Evolutionary conservation across 495 filamentous ascomycete genomes (phyloP).

Genomic region (Rostrohypoxylon terebratum): DNA sequence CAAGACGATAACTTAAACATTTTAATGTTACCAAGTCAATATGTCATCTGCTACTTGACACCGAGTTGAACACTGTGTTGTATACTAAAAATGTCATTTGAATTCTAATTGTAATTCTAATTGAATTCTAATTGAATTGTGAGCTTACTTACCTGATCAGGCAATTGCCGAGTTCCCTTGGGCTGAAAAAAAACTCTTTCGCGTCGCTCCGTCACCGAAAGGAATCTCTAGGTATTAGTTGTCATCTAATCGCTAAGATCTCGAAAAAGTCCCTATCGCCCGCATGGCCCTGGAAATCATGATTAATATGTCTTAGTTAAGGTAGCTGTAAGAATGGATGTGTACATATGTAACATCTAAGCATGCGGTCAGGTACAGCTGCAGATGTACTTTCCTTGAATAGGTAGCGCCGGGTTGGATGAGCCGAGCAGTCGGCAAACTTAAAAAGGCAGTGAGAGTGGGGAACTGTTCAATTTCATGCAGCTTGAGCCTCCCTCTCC

Average conservation of each 20-base stretch:
- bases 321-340: conserved; percentile 6
- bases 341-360: conserved; percentile 21
- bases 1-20: not conserved
- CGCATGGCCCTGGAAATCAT: not conserved
- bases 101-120: not conserved
- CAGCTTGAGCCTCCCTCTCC: conserved; percentile 46
- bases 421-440: conserved; percentile 47
- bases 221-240: not conserved
- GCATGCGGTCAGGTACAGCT: conserved; percentile 41
- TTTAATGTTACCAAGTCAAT: not conserved
- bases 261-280: not conserved
- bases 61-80: conserved; percentile 32
- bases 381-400: conserved; percentile 41
- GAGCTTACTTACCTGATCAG: conserved; percentile 1
- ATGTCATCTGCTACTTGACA: not conserved
- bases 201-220: conserved; percentile 6
- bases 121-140: not conserved
- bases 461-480: conserved; percentile 46
- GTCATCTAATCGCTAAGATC: conserved; percentile 6
- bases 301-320: conserved; percentile 12
- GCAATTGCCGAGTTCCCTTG: conserved; percentile 14
- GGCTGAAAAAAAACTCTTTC: conserved; percentile 2
- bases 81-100: not conserved
- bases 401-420: conserved; percentile 43
- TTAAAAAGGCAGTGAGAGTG: conserved; percentile 44